Evolutionary conservation across 768 basidiomycete genomes (phyloP), one percentile per base, ranked within the genome.

Genomic region (Auricularia heimuer): DNA sequence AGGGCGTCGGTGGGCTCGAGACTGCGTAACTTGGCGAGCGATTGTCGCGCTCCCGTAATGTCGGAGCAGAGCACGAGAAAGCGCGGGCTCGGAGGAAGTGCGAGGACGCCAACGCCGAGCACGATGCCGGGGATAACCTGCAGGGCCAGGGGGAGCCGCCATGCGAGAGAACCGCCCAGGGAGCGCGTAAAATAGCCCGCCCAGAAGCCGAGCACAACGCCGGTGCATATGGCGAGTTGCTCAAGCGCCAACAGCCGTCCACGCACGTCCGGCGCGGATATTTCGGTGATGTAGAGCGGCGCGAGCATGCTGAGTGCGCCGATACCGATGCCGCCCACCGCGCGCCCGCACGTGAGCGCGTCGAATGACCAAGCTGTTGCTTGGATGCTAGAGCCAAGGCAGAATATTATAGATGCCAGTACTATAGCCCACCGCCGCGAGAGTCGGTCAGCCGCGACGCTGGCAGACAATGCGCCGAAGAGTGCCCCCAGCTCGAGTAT

Each of bases 161-260:
- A 93, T 1, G 89, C 89, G 10, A 78, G 74, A 1, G 87, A 85
- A 1, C 85, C 79, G 0, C 77, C 70, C n/a, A 89, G 85, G 24
- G 81, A 73, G 14, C 90, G 83, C 0, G 90, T 92, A 54, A 83
- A 70, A 70, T 88, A 93, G 0, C 90, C 91, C 3, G 83, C 81
- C 90, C 91, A 92, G 69, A 92, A 93, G 2, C 90, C 90, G 14
- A 89, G 75, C 0, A 93, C 89, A 4, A 91, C 90, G 2, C 90
- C 91, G 0, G 88, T 75, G 14, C 92, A 90, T 62, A 93, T 93
- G 21, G 87, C 83, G 54, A 91, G 81, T 65, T 92, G 90, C 69
- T 93, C 90, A 2, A 93, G 77, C 1, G 89, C 85, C 75, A 92
- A 80, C 21, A 93, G 80, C 0, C 90, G 89, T 10, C 90, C 90